These are phyloP conservation scores for Yarrowia sp. DNA, from an alignment of 805 yeast genomes.

Conservation along the genomic window DNA sequence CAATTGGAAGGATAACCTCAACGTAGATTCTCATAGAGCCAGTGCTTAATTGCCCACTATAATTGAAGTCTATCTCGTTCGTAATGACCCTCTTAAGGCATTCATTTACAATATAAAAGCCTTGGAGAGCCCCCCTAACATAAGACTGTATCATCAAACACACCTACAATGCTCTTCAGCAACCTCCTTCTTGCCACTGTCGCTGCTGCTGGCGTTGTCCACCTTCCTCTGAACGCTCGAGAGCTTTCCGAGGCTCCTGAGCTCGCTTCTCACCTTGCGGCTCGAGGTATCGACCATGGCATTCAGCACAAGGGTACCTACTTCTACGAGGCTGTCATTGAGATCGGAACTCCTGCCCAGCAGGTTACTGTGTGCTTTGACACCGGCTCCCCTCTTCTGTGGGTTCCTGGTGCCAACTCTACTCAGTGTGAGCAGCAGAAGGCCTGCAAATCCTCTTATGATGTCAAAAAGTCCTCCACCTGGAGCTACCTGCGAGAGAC, in stretches of 20 bases:
- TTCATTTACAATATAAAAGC: neutral
- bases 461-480: neutral
- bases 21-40: neutral
- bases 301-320: neutral
- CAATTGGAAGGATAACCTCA: neutral
- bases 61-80: neutral
- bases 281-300: neutral
- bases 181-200: slow-evolving; percentile 11
- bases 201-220: slow-evolving; percentile 1
- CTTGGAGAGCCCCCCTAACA: too few relatives aligned
- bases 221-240: neutral
- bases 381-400: slow-evolving; percentile 5
- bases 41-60: too few relatives aligned
- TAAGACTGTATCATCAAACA: neutral
- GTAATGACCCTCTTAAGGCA: too few relatives aligned
- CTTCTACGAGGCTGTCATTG: neutral
- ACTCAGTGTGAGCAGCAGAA: neutral
- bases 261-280: neutral
- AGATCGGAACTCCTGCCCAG: slow-evolving; percentile 14
- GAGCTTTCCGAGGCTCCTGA: neutral
- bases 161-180: neutral
- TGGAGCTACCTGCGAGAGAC: slow-evolving; percentile 1
- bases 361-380: neutral
- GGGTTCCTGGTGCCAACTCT: slow-evolving; percentile 14
- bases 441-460: neutral